Evolutionary conservation across 768 basidiomycete genomes (phyloP).

Genomic region (Boletus edulis): DNA sequence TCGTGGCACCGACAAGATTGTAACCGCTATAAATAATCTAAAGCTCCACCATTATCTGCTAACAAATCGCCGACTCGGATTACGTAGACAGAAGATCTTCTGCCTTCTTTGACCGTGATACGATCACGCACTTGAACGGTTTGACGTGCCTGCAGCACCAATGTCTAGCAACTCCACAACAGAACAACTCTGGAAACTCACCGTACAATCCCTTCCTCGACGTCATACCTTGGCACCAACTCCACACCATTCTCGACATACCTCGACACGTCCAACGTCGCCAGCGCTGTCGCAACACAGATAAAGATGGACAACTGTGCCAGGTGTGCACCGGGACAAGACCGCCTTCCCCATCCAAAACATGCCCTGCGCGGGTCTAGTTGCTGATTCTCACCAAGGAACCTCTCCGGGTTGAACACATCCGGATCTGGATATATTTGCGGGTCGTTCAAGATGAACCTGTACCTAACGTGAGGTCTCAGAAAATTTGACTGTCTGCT

Average conservation of each 20-base stretch:
- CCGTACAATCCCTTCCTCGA: background rate
- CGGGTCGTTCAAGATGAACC: constrained; percentile 3
- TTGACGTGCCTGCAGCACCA: background rate
- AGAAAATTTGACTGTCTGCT: too few species aligned
- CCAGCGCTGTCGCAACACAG: constrained; percentile 1
- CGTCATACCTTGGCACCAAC: background rate
- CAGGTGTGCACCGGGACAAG: constrained; percentile 4
- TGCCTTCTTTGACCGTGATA: background rate
- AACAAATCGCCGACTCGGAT: too few species aligned
- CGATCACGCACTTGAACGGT: constrained; percentile 12
- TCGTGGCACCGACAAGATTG: too few species aligned
- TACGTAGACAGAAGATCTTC: background rate
- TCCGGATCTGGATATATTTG: constrained; percentile 1
- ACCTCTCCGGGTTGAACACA: constrained; percentile 9
- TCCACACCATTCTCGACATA: background rate
- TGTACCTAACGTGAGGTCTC: background rate
- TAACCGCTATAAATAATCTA: too few species aligned
- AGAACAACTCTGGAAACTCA: background rate
- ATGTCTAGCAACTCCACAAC: background rate
- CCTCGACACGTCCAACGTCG: constrained; percentile 7
- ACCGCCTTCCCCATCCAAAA: constrained; percentile 14
- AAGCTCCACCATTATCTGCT: too few species aligned
- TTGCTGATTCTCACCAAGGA: constrained; percentile 3
- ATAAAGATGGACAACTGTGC: constrained; percentile 10
- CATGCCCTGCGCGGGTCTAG: constrained; percentile 4